These are phyloP conservation scores for Calonectria montana DNA, from an alignment of 2,329 filamentous ascomycete genomes.

Conservation along the genomic window DNA sequence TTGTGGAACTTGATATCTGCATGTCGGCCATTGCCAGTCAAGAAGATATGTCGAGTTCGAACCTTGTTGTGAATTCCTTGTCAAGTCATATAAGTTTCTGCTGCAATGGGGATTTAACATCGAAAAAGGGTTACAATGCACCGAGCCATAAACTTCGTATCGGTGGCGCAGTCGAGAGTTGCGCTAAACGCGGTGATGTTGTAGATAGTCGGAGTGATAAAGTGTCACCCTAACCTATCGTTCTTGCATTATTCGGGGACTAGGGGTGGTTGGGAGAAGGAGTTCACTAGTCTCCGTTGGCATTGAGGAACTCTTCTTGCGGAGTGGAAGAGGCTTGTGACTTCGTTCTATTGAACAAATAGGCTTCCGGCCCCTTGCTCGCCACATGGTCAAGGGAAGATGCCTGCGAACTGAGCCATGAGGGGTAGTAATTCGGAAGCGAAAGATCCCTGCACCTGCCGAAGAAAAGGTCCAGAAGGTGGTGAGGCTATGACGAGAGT, in stretches of 20 bases:
- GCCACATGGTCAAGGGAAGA: conserved; percentile 18
- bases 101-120: not conserved
- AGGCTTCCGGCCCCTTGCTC: conserved; percentile 18
- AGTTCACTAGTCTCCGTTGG: conserved; percentile 7
- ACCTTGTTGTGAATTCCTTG: too few species aligned
- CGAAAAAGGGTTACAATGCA: not conserved
- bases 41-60: too few species aligned
- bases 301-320: not conserved
- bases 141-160: not conserved
- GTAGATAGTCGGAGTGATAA: not conserved
- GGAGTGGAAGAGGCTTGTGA: not conserved
- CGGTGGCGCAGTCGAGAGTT: not conserved
- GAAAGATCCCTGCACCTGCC: conserved; percentile 4
- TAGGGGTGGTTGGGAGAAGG: not conserved
- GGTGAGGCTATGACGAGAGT: not conserved
- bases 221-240: not conserved
- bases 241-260: not conserved
- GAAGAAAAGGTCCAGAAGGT: conserved; percentile 9
- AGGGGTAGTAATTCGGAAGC: conserved; percentile 12
- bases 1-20: too few species aligned
- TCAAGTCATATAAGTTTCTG: too few species aligned
- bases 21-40: too few species aligned
- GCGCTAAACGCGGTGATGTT: conserved; percentile 5
- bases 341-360: not conserved
- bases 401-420: conserved; percentile 14